Evolutionary conservation across 2,329 filamentous ascomycete genomes (phyloP).

Genomic region (Emergomyces africanus): DNA sequence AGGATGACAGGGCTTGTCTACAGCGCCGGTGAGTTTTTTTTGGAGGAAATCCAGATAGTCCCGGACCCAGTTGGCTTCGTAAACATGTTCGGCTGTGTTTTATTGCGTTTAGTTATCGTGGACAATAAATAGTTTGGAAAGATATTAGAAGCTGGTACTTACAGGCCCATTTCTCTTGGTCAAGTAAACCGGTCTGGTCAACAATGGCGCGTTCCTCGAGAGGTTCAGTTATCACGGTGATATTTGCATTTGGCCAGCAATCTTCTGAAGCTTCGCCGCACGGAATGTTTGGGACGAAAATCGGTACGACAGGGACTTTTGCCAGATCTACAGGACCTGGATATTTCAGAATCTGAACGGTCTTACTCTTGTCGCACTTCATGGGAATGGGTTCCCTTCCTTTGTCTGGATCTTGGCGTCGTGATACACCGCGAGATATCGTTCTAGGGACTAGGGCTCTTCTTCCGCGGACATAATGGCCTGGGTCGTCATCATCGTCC

Average conservation of each 20-base stretch:
- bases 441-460: background rate
- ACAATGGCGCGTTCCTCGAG: background rate
- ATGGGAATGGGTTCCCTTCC: background rate
- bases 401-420: background rate
- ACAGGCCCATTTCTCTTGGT: constrained; percentile 2
- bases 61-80: constrained; percentile 5
- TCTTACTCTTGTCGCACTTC: background rate
- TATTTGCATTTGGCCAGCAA: background rate
- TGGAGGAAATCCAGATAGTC: constrained; percentile 3
- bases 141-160: background rate
- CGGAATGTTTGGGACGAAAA: background rate
- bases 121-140: background rate
- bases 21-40: background rate
- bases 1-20: background rate
- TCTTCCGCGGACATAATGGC: background rate
- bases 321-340: background rate
- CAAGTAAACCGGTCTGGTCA: background rate
- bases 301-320: background rate
- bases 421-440: background rate
- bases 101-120: background rate
- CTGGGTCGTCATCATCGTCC: background rate
- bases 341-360: background rate
- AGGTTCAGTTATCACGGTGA: background rate
- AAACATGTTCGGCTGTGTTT: constrained; percentile 4
- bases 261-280: background rate